Evolutionary conservation across 1,139 yeast species (phyloP).

Genomic region (Pichia sp.): DNA sequence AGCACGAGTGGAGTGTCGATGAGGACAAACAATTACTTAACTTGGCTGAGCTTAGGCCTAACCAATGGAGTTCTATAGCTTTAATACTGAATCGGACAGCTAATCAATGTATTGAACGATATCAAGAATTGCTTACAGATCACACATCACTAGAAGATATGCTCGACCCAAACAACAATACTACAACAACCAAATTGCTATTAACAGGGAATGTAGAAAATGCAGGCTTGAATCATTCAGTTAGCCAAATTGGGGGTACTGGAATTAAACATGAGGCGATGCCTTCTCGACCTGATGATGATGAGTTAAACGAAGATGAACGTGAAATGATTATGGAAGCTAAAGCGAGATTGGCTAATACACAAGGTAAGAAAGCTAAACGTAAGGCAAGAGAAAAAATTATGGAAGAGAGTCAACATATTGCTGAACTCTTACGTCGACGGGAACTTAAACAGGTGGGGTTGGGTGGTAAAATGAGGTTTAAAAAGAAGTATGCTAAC

Average conservation of each 20-base stretch:
- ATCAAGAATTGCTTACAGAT: constrained; percentile 64
- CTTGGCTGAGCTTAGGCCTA: constrained; percentile 68
- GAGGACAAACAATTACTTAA: constrained; percentile 71
- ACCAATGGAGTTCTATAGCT: constrained; percentile 91
- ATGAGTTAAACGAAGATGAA: constrained; percentile 80
- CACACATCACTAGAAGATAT: constrained; percentile 2
- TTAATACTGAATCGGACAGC: constrained; percentile 79
- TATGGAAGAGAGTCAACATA: constrained; percentile 44
- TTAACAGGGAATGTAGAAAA: constrained; percentile 19
- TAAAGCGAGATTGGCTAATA: constrained; percentile 80
- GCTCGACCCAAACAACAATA: constrained; percentile 32
- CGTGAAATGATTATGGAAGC: constrained; percentile 92
- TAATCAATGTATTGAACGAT: constrained; percentile 81
- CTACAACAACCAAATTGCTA: constrained; percentile 27
- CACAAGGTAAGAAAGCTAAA: constrained; percentile 93
- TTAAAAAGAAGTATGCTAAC: constrained; percentile 43
- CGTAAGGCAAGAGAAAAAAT: constrained; percentile 82
- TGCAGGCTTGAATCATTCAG: constrained; percentile 24
- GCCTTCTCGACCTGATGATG: constrained; percentile 77
- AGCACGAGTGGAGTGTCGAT: constrained; percentile 60
- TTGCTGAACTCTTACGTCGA: constrained; percentile 72
- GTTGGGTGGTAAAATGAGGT: constrained; percentile 48
- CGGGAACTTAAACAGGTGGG: constrained; percentile 87
- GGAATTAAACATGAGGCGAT: constrained; percentile 72
- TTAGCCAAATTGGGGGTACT: constrained; percentile 49